Percentiles rank a stretch among this genome's conserved stretches.
These are phyloP conservation scores for Rhizopogon vulgaris DNA, from an alignment of 768 basidiomycete species.

Conservation along the genomic window DNA sequence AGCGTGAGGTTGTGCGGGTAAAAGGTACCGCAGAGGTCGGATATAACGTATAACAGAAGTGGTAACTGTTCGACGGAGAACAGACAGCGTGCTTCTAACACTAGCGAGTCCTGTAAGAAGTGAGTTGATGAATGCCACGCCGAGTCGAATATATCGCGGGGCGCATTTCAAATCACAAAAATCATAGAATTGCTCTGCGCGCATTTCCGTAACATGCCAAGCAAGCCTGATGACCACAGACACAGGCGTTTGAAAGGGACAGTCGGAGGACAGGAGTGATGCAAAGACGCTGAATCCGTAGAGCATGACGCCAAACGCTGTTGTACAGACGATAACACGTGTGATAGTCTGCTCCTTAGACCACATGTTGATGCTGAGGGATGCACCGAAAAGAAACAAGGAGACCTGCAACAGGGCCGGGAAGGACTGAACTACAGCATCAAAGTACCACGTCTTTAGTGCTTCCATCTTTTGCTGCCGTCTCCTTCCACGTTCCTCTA, in stretches of 20 bases:
- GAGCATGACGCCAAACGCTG: conserved; percentile 4
- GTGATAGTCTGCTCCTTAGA: conserved; percentile 5
- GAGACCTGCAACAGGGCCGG: conserved; percentile 10
- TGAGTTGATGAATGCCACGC: not conserved
- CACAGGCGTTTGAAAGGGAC: conserved; percentile 13
- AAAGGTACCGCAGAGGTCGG: not conserved
- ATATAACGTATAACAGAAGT: not conserved
- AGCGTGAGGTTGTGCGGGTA: not conserved
- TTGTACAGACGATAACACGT: conserved; percentile 5
- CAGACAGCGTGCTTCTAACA: not conserved
- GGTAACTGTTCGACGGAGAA: not conserved
- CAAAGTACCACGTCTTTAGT: conserved; percentile 10
- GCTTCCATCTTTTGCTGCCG: conserved; percentile 11
- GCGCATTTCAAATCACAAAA: not conserved
- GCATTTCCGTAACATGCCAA: not conserved
- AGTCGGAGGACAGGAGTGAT: conserved; percentile 5
- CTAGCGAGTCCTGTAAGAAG: not conserved
- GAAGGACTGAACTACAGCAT: conserved; percentile 7
- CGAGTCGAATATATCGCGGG: not conserved
- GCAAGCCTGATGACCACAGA: conserved; percentile 2
- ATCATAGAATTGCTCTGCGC: not conserved
- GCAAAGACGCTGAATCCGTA: conserved; percentile 9
- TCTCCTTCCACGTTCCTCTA: conserved; percentile 7
- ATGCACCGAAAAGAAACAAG: conserved; percentile 9
- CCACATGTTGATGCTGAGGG: conserved; percentile 5